Conservation (phyloP, 23 red algal species). For the Chondrus crispus region DNA sequence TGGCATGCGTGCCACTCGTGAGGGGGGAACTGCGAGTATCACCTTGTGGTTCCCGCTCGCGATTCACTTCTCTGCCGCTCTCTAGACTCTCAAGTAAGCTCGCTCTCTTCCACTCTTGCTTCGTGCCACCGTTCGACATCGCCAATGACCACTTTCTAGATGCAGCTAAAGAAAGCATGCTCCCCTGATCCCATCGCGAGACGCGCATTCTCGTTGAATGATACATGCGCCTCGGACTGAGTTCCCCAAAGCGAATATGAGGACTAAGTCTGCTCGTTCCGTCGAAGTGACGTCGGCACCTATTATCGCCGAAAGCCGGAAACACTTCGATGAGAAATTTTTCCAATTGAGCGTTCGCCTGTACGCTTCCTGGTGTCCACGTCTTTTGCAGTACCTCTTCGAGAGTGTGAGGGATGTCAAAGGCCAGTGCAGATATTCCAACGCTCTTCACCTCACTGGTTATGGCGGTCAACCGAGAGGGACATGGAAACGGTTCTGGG, state of each 20-base stretch:
- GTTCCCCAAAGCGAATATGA: constrained; percentile 95
- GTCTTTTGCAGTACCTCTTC: constrained; percentile 12
- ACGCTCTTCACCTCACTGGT: constrained; percentile 2
- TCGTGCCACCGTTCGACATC: too few species aligned
- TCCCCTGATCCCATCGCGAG: constrained; percentile 36
- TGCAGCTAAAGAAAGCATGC: background rate
- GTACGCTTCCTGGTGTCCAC: constrained; percentile 75
- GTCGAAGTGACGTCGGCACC: constrained; percentile 54
- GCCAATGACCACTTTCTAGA: background rate
- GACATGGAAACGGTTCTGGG: constrained; percentile 73
- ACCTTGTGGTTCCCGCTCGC: too few species aligned
- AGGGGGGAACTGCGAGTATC: too few species aligned
- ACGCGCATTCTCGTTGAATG: constrained; percentile 55
- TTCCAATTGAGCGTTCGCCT: constrained; percentile 59
- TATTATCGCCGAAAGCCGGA: constrained; percentile 60
- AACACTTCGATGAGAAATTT: constrained; percentile 74
- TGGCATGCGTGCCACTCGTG: too few species aligned
- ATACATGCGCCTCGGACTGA: constrained; percentile 84
- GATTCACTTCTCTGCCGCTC: too few species aligned
- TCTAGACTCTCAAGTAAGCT: too few species aligned
- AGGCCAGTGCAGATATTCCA: constrained; percentile 45
- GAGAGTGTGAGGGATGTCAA: constrained; percentile 28
- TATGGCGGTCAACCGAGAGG: constrained; percentile 34
- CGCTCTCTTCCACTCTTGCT: too few species aligned
- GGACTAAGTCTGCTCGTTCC: constrained; percentile 77